Percentiles rank a stretch among this genome's conserved stretches.
phyloP scores from a whole-genome alignment of 2,329 filamentous ascomycete genomes.

The Epichloe uncinata region DNA sequence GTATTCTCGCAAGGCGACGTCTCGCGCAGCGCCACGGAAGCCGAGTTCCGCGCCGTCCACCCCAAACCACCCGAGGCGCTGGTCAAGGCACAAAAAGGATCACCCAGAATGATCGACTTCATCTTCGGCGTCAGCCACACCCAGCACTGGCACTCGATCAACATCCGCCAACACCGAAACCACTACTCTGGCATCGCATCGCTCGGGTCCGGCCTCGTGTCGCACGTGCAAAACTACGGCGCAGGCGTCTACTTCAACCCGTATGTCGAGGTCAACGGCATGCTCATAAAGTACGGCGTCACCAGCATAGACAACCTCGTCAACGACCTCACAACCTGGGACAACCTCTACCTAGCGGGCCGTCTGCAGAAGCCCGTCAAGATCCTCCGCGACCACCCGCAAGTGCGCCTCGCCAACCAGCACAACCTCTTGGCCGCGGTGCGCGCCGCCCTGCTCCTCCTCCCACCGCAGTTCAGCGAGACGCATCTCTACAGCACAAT shows the following conservation, averaged over 20 bases:
- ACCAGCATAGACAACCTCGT: slow-evolving; percentile 88
- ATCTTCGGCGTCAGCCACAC: slow-evolving; percentile 92
- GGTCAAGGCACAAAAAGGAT: slow-evolving; percentile 70
- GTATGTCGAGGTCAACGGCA: slow-evolving; percentile 87
- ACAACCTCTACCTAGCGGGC: slow-evolving; percentile 90
- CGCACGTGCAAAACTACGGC: slow-evolving; percentile 78
- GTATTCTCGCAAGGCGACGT: slow-evolving; percentile 70
- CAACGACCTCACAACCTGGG: slow-evolving; percentile 76
- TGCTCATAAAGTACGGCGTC: slow-evolving; percentile 94
- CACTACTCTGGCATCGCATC: slow-evolving; percentile 83
- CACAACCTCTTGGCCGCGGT: slow-evolving; percentile 88
- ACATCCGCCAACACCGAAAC: slow-evolving; percentile 73
- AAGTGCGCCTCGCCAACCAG: slow-evolving; percentile 87
- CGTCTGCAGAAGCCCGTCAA: slow-evolving; percentile 96
- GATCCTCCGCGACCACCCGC: slow-evolving; percentile 86
- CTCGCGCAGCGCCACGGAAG: slow-evolving; percentile 40
- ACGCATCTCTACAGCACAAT: slow-evolving; percentile 82
- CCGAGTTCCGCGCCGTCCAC: slow-evolving; percentile 53
- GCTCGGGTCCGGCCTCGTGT: slow-evolving; percentile 74
- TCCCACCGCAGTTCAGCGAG: slow-evolving; percentile 77
- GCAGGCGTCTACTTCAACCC: slow-evolving; percentile 98
- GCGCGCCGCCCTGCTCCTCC: slow-evolving; percentile 73
- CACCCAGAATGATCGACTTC: slow-evolving; percentile 96
- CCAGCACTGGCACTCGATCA: slow-evolving; percentile 94
- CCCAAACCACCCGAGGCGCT: slow-evolving; percentile 71